phyloP scores from a whole-genome alignment of 2,329 filamentous ascomycete species.

The Septoria petroselini region DNA sequence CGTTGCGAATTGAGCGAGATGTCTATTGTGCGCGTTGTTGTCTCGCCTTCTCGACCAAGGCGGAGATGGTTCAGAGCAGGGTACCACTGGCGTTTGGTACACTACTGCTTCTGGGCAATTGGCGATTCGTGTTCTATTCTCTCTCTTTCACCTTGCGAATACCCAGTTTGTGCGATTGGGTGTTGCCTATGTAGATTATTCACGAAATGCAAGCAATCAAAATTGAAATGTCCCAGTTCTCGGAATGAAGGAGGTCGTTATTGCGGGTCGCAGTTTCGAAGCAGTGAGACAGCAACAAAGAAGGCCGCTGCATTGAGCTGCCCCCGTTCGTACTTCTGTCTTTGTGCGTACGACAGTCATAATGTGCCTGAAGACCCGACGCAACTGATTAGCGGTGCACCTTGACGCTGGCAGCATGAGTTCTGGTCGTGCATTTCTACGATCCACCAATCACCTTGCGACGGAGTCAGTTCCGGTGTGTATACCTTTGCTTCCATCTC shows the following conservation, averaged over 20 bases:
- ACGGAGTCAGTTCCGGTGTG: constrained; percentile 4
- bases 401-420: background rate
- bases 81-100: background rate
- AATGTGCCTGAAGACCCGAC: no score
- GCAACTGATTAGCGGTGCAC: background rate
- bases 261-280: no score
- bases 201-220: constrained; percentile 6
- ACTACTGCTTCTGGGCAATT: background rate
- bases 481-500: background rate
- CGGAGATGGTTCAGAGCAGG: background rate
- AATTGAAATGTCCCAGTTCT: background rate
- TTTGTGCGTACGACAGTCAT: no score
- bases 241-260: no score
- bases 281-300: no score
- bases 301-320: no score
- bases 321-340: no score
- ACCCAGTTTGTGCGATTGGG: constrained; percentile 11
- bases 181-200: constrained; percentile 13
- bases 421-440: background rate
- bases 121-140: background rate
- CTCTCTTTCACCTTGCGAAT: constrained; percentile 4
- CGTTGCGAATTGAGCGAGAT: background rate
- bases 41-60: background rate
- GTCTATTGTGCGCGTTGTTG: background rate
- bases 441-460: background rate